Conservation (phyloP, 192 early-diverging fungal genomes). For the Entomortierella beljakovae region DNA sequence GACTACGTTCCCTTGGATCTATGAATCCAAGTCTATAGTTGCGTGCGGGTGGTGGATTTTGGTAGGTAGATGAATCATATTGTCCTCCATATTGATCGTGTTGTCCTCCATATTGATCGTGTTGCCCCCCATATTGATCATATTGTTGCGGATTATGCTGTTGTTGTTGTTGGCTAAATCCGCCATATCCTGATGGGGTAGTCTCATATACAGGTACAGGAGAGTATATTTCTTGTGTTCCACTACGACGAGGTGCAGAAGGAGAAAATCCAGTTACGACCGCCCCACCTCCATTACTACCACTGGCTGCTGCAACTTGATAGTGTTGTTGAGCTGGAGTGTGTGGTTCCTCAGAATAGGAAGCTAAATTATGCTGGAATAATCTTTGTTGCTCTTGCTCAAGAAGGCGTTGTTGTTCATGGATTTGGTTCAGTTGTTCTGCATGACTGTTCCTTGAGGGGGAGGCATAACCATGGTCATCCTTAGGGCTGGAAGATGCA, state of each 20-base stretch:
- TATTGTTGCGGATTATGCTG: too few species aligned
- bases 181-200: conserved; percentile 10
- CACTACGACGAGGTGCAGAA: conserved; percentile 7
- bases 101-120: conserved; percentile 7
- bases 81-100: conserved; percentile 12
- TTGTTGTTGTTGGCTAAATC: conserved; percentile 13
- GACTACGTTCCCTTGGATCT: conserved; percentile 26
- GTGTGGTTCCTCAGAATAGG: conserved; percentile 23
- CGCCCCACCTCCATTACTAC: neutral
- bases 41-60: conserved; percentile 7
- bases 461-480: neutral
- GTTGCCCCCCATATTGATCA: conserved; percentile 4
- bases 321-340: conserved; percentile 26
- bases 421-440: conserved; percentile 24
- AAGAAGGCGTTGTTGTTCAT: conserved; percentile 42
- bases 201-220: conserved; percentile 13
- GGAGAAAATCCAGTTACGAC: conserved; percentile 4
- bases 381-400: conserved; percentile 48
- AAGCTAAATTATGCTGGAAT: conserved; percentile 42
- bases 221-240: conserved; percentile 32
- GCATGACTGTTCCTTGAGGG: conserved; percentile 7
- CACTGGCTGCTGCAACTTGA: conserved; percentile 15
- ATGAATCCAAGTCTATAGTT: conserved; percentile 44
- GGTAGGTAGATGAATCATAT: conserved; percentile 25
- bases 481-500: neutral